These are phyloP conservation scores for Metahyphopichia silvanorum DNA, from an alignment of 805 yeast species.

Conservation along the genomic window DNA sequence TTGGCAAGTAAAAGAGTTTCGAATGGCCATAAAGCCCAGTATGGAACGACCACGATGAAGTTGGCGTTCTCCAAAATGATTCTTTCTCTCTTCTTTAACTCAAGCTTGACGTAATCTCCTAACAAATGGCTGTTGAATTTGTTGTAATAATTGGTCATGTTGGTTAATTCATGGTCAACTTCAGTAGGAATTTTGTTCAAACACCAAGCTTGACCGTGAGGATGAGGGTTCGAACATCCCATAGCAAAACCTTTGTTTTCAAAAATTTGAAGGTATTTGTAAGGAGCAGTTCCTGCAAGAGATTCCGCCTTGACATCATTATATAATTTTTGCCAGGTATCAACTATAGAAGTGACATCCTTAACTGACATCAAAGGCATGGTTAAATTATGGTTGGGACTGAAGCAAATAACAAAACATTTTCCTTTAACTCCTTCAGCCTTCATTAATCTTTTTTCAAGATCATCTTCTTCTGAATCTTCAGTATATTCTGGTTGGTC, in stretches of 20 bases:
- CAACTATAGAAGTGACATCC: slow-evolving; percentile 48
- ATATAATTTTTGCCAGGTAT: slow-evolving; percentile 59
- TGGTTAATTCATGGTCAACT: slow-evolving; percentile 53
- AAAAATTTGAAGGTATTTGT: slow-evolving; percentile 63
- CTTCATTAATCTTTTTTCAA: slow-evolving; percentile 45
- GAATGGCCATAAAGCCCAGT: slow-evolving; percentile 84
- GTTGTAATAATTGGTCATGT: slow-evolving; percentile 46
- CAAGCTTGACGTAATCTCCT: slow-evolving; percentile 60
- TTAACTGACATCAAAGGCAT: slow-evolving; percentile 54
- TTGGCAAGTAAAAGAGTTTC: slow-evolving; percentile 66
- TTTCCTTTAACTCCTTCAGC: slow-evolving; percentile 62
- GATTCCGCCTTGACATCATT: slow-evolving; percentile 36
- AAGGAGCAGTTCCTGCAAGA: slow-evolving; percentile 40
- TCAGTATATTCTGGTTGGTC: slow-evolving; percentile 47
- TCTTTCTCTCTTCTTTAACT: slow-evolving; percentile 48
- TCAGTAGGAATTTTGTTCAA: slow-evolving; percentile 63
- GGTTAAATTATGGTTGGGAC: slow-evolving; percentile 66
- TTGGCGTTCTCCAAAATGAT: slow-evolving; percentile 58
- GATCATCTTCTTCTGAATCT: slow-evolving; percentile 10
- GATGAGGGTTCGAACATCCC: slow-evolving; percentile 84
- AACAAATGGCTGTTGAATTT: slow-evolving; percentile 47
- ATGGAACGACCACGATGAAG: slow-evolving; percentile 69
- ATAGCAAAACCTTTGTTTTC: slow-evolving; percentile 77
- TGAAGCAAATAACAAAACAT: slow-evolving; percentile 70
- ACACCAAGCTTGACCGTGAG: slow-evolving; percentile 84